A percentile compares a stretch with the other conserved stretches of the same genome.
Conservation (phyloP, 2,329 filamentous ascomycete genomes). For the Xylariaceae sp. region DNA sequence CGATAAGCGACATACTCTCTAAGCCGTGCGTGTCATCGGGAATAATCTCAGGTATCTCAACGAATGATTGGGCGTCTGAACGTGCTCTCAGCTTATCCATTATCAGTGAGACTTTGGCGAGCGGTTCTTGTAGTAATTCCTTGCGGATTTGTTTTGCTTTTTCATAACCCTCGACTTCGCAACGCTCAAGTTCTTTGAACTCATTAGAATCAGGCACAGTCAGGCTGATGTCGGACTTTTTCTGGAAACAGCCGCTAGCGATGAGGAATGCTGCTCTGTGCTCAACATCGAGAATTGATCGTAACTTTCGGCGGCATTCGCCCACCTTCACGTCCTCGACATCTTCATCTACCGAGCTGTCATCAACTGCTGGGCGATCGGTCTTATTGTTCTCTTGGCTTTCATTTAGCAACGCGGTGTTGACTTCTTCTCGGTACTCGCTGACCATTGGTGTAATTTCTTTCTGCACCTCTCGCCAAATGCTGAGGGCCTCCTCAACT, state of each 20-base stretch:
- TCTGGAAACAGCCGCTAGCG: conserved; percentile 78
- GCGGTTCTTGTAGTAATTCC: conserved; percentile 65
- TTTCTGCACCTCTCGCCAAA: conserved; percentile 61
- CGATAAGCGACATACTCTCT: conserved; percentile 64
- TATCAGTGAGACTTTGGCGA: conserved; percentile 53
- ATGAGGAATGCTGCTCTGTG: conserved; percentile 83
- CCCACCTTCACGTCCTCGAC: conserved; percentile 42
- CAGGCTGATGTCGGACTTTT: conserved; percentile 65
- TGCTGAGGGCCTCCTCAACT: conserved; percentile 61
- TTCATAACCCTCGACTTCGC: conserved; percentile 72
- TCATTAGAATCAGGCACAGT: conserved; percentile 64
- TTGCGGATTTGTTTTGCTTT: conserved; percentile 71
- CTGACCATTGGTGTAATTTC: conserved; percentile 51
- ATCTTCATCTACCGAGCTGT: conserved; percentile 13
- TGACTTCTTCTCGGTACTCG: conserved; percentile 61
- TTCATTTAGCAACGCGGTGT: conserved; percentile 43
- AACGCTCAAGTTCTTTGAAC: conserved; percentile 61
- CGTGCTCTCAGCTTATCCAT: conserved; percentile 61
- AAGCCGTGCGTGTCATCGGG: conserved; percentile 58
- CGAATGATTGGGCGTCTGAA: conserved; percentile 51
- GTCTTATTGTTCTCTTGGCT: conserved; percentile 20
- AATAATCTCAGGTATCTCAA: conserved; percentile 59
- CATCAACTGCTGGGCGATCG: conserved; percentile 18
- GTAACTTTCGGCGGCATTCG: conserved; percentile 61
- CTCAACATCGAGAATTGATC: conserved; percentile 70